Percentiles rank a stretch among this genome's conserved stretches.
Evolutionary conservation across 108 stramenopile genomes (phyloP).

Genomic region (Licmophora abbreviata): DNA sequence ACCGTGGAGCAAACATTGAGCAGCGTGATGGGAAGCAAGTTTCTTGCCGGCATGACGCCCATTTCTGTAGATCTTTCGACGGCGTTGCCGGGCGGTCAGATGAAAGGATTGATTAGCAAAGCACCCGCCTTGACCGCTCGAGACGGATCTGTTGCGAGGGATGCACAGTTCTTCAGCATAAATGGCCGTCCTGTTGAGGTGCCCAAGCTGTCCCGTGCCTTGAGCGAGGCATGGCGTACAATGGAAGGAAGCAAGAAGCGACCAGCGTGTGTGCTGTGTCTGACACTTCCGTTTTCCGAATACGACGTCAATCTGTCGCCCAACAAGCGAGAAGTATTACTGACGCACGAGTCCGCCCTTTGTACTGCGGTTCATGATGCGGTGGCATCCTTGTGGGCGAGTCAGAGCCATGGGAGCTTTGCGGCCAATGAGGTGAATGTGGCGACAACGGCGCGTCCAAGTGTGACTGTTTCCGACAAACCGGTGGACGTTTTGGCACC

Average conservation of each 20-base stretch:
- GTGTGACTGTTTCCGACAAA: slow-evolving; percentile 7
- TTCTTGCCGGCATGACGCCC: slow-evolving; percentile 33
- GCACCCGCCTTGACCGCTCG: slow-evolving; percentile 45
- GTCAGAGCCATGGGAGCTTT: slow-evolving; percentile 55
- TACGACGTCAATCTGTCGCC: slow-evolving; percentile 96
- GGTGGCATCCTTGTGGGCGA: slow-evolving; percentile 43
- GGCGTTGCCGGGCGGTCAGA: slow-evolving; percentile 13
- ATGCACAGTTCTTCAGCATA: slow-evolving; percentile 84
- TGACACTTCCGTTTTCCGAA: slow-evolving; percentile 66
- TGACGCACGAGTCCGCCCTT: slow-evolving; percentile 66
- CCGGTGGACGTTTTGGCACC: neutral
- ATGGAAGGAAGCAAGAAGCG: slow-evolving; percentile 67
- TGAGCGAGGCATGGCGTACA: slow-evolving; percentile 76
- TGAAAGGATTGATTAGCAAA: slow-evolving; percentile 75
- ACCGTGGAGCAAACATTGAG: slow-evolving; percentile 52
- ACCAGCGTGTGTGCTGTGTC: slow-evolving; percentile 81
- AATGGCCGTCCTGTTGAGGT: slow-evolving; percentile 96
- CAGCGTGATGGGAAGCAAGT: slow-evolving; percentile 50
- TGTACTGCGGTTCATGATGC: slow-evolving; percentile 32
- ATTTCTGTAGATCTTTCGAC: slow-evolving; percentile 34
- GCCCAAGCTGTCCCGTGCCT: slow-evolving; percentile 54
- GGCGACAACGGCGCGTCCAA: neutral
- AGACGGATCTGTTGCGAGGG: slow-evolving; percentile 14
- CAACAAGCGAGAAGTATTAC: slow-evolving; percentile 91
- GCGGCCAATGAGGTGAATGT: slow-evolving; percentile 27